Evolutionary conservation across 1,284 basidiomycete species (phyloP).

Genomic region (Porphyrellus sp.): DNA sequence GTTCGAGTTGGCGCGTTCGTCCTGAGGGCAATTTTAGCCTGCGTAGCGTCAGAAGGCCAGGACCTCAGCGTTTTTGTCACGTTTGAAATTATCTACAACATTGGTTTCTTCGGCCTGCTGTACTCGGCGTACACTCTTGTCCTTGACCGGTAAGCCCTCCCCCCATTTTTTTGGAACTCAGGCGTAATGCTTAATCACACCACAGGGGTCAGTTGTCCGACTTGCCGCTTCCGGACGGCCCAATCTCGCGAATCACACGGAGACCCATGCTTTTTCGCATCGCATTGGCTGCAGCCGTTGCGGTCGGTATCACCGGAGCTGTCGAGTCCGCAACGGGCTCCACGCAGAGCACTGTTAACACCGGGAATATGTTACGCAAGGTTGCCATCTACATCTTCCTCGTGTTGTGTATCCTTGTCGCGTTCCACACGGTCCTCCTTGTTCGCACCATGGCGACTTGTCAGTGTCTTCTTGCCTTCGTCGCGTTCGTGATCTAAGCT

Average conservation of each 20-base stretch:
- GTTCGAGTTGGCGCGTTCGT: slow-evolving; percentile 34
- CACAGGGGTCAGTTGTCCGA: slow-evolving; percentile 24
- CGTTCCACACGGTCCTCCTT: slow-evolving; percentile 38
- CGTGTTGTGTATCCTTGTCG: slow-evolving; percentile 40
- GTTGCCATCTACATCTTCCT: slow-evolving; percentile 46
- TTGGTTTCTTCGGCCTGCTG: slow-evolving; percentile 37
- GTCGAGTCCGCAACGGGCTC: slow-evolving; percentile 19
- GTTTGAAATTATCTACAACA: slow-evolving; percentile 34
- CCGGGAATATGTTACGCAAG: slow-evolving; percentile 33
- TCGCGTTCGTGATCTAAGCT: slow-evolving; percentile 1
- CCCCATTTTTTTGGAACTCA: neutral
- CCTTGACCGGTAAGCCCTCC: slow-evolving; percentile 30
- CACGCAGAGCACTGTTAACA: slow-evolving; percentile 11
- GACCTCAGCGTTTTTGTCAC: slow-evolving; percentile 26
- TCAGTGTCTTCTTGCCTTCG: slow-evolving; percentile 13
- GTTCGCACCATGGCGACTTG: slow-evolving; percentile 23
- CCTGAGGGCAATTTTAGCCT: slow-evolving; percentile 33
- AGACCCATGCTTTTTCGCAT: slow-evolving; percentile 37
- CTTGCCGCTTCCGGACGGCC: slow-evolving; percentile 17
- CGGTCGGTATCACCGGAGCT: slow-evolving; percentile 40
- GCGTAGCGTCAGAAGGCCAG: slow-evolving; percentile 22
- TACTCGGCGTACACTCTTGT: slow-evolving; percentile 37
- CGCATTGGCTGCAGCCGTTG: slow-evolving; percentile 35
- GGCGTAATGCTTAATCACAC: neutral
- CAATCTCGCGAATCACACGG: slow-evolving; percentile 34